Conservation (phyloP, 2,329 filamentous ascomycete species). For the Colletotrichum graminicola region DNA sequence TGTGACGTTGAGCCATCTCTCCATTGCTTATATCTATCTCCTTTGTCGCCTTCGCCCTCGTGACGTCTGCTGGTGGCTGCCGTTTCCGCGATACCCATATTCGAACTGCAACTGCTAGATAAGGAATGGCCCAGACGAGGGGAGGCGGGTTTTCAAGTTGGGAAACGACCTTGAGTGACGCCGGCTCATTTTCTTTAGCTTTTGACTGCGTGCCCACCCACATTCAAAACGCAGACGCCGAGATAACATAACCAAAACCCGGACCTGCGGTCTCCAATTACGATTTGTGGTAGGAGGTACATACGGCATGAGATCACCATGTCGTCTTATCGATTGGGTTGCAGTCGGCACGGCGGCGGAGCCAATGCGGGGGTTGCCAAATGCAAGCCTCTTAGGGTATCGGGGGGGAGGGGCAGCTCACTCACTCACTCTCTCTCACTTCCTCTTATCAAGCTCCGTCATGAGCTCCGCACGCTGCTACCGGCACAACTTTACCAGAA, state of each 20-base stretch:
- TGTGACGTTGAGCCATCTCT: background rate
- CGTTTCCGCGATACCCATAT: background rate
- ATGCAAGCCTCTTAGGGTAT: constrained; percentile 27
- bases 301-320: constrained; percentile 41
- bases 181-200: background rate
- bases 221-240: constrained; percentile 22
- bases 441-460: constrained; percentile 40
- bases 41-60: background rate
- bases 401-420: background rate
- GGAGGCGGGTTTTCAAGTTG: background rate
- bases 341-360: constrained; percentile 30
- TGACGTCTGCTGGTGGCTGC: background rate
- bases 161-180: background rate
- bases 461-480: constrained; percentile 22
- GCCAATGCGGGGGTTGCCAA: constrained; percentile 34
- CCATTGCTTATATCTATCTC: background rate
- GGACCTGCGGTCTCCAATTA: constrained; percentile 33
- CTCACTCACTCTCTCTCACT: constrained; percentile 32
- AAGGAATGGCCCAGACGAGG: background rate
- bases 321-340: constrained; percentile 40
- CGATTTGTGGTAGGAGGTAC: constrained; percentile 38
- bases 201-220: background rate
- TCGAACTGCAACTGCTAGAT: background rate
- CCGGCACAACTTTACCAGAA: constrained; percentile 5
- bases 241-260: constrained; percentile 28